Evolutionary conservation across 2,329 filamentous ascomycete genomes (phyloP).

Genomic region (Epichloe coenophiala): DNA sequence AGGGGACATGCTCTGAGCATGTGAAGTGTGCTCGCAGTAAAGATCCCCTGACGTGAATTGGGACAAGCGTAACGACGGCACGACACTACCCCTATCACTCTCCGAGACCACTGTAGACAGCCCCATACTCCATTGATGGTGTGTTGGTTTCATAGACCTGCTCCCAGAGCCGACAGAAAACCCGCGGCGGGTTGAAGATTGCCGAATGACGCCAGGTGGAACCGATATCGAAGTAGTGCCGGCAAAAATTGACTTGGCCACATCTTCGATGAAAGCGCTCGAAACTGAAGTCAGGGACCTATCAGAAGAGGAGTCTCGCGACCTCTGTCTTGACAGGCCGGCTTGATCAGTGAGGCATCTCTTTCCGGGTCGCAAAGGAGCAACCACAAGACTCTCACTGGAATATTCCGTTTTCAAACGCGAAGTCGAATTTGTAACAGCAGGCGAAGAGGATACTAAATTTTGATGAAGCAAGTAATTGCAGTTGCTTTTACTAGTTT

Average conservation of each 20-base stretch:
- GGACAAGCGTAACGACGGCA: conserved; percentile 35
- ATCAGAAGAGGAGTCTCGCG: conserved; percentile 39
- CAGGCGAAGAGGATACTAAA: conserved; percentile 17
- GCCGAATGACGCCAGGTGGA: neutral
- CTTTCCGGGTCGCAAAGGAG: conserved; percentile 36
- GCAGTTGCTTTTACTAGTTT: conserved; percentile 26
- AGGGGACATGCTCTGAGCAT: neutral
- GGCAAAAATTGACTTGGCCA: conserved; percentile 20
- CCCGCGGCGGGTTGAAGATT: neutral
- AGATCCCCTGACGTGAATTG: conserved; percentile 29
- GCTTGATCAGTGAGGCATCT: conserved; percentile 34
- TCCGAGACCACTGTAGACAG: conserved; percentile 51
- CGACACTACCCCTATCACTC: conserved; percentile 39
- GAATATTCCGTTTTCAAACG: conserved; percentile 32
- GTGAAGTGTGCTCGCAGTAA: conserved; percentile 26
- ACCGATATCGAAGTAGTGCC: conserved; percentile 14
- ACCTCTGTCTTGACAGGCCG: conserved; percentile 34
- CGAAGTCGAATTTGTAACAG: neutral
- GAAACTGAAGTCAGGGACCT: conserved; percentile 43
- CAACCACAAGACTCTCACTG: conserved; percentile 45
- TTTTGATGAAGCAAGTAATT: conserved; percentile 43
- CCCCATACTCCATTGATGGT: conserved; percentile 50
- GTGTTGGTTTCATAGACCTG: conserved; percentile 16
- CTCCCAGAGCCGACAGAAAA: neutral
- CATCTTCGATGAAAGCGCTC: conserved; percentile 38